A percentile compares a stretch with the other conserved stretches of the same genome.
Evolutionary conservation across 2,329 filamentous ascomycete genomes (phyloP).

Genomic region (Clonostachys rhizophaga): DNA sequence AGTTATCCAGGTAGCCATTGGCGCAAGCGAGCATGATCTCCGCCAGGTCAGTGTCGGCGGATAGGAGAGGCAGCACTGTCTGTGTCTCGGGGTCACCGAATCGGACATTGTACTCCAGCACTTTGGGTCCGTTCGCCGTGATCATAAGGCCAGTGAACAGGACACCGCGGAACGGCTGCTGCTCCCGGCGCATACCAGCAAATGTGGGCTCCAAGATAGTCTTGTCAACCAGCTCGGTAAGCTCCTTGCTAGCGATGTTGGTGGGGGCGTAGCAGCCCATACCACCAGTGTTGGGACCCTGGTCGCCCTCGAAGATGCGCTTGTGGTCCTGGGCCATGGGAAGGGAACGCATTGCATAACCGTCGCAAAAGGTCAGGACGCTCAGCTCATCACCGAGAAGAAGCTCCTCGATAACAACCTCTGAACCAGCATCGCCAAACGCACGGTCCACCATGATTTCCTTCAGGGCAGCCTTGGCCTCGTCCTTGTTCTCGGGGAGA

Average conservation of each 20-base stretch:
- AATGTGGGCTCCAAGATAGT: slow-evolving; percentile 85
- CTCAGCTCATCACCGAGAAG: slow-evolving; percentile 88
- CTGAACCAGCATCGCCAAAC: slow-evolving; percentile 81
- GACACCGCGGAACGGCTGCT: slow-evolving; percentile 67
- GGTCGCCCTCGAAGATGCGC: slow-evolving; percentile 84
- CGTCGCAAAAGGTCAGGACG: slow-evolving; percentile 88
- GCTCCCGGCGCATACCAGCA: slow-evolving; percentile 79
- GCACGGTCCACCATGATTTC: slow-evolving; percentile 88
- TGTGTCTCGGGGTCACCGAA: slow-evolving; percentile 93
- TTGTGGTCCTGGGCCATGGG: slow-evolving; percentile 97
- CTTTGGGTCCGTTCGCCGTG: slow-evolving; percentile 73
- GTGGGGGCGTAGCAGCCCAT: slow-evolving; percentile 99
- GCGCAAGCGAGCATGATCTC: slow-evolving; percentile 85
- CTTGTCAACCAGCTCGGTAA: slow-evolving; percentile 72
- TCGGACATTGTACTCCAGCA: slow-evolving; percentile 89
- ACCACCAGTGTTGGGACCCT: slow-evolving; percentile 89
- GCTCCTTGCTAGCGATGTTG: slow-evolving; percentile 66
- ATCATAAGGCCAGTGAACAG: slow-evolving; percentile 94
- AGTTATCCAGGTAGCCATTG: slow-evolving; percentile 66
- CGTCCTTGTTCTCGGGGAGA: slow-evolving; percentile 74
- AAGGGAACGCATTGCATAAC: slow-evolving; percentile 75
- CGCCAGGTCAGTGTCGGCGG: slow-evolving; percentile 74
- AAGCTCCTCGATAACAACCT: slow-evolving; percentile 95
- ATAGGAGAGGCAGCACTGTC: slow-evolving; percentile 75
- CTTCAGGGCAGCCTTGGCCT: slow-evolving; percentile 76